These are phyloP conservation scores for Mycena kentingensis DNA, from an alignment of 768 basidiomycete species.

Conservation along the genomic window DNA sequence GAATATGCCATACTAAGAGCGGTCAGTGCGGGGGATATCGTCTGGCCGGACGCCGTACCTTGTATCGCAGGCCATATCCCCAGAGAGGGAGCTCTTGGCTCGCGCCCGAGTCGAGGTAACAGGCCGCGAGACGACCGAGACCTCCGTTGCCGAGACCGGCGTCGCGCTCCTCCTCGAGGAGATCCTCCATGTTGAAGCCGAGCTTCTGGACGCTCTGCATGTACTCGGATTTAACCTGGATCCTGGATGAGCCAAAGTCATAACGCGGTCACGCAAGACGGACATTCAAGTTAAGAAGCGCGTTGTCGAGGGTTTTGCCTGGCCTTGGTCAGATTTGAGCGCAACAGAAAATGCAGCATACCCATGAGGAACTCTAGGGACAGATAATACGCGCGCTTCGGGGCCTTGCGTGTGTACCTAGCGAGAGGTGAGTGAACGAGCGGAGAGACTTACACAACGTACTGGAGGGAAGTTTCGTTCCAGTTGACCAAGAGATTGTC, in stretches of 20 bases:
- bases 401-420: conserved; percentile 81
- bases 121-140: conserved; percentile 93
- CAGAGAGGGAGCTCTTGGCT: conserved; percentile 82
- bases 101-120: conserved; percentile 93
- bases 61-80: conserved; percentile 93
- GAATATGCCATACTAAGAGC: conserved; percentile 85
- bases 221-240: conserved; percentile 81
- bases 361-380: conserved; percentile 93
- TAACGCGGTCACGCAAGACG: conserved; percentile 38
- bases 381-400: conserved; percentile 92
- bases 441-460: too few relatives aligned
- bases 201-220: conserved; percentile 66
- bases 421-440: too few relatives aligned
- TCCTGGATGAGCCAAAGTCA: conserved; percentile 72
- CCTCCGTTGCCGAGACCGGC: conserved; percentile 96
- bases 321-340: too few relatives aligned
- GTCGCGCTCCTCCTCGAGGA: conserved; percentile 88
- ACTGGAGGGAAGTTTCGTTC: conserved; percentile 78
- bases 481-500: conserved; percentile 90
- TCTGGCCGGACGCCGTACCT: too few relatives aligned
- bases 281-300: conserved; percentile 53
- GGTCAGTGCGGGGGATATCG: too few relatives aligned
- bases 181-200: conserved; percentile 88
- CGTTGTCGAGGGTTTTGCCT: conserved; percentile 75
- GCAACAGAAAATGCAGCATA: too few relatives aligned